These are phyloP conservation scores for Eucalyptus paniculata DNA, from an alignment of 345 rosid species.

Conservation along the genomic window DNA sequence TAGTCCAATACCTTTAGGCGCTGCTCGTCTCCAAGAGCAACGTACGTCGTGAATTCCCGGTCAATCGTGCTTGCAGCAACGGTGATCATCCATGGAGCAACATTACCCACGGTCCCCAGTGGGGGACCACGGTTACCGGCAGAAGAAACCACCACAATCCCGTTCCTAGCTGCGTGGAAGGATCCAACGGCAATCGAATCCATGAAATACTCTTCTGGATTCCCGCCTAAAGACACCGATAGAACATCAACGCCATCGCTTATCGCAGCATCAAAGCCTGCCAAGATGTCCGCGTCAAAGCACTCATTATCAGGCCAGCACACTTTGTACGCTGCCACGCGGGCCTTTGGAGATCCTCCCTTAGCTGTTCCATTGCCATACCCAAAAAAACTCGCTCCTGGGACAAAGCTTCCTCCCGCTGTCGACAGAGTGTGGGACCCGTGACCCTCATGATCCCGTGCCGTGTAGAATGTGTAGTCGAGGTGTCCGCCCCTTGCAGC, in stretches of 20 bases:
- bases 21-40: constrained; percentile 28
- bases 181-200: constrained; percentile 24
- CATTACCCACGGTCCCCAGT: constrained; percentile 3
- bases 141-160: constrained; percentile 14
- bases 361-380: constrained; percentile 9
- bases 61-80: constrained; percentile 36
- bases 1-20: background rate
- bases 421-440: constrained; percentile 40
- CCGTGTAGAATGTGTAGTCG: background rate
- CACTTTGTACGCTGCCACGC: constrained; percentile 32
- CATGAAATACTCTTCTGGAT: background rate
- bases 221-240: constrained; percentile 23
- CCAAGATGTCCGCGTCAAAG: constrained; percentile 19
- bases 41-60: constrained; percentile 8
- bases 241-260: constrained; percentile 35
- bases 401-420: constrained; percentile 21
- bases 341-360: constrained; percentile 35
- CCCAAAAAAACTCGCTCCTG: constrained; percentile 2
- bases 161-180: constrained; percentile 25
- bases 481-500: background rate
- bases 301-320: constrained; percentile 20
- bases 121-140: constrained; percentile 28
- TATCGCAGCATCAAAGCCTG: constrained; percentile 27
- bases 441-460: constrained; percentile 26
- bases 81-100: constrained; percentile 35